Base-by-base conservation (phyloP, 2,329 filamentous ascomycete species). In the Sarocladiaceae sp. region DNA sequence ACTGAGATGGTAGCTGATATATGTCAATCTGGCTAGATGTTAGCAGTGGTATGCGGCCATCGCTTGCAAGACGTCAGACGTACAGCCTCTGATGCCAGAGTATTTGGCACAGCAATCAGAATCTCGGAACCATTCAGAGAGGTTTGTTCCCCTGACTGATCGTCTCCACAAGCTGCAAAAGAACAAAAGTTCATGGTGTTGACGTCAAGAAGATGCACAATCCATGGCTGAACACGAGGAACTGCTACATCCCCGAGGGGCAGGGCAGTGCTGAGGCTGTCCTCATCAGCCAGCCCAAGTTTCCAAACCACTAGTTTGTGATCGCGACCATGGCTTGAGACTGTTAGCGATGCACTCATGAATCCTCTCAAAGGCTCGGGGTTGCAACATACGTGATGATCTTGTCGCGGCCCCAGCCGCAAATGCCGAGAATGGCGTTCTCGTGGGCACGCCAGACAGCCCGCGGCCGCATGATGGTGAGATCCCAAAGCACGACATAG, bases 131-230 rank as follows among this genome's bases (percentile, higher is more conserved):
- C 56, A 6, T 67, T 60, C 7, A 55, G 54, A 39, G 22, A 17
- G 5, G 47, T 15, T n/a, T 18, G 64, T 54, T 73, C 54, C 22
- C 10, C 6, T 11, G 13, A 4, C 4, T 26, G 5, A 3, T 12
- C 44, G 33, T 33, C n/a, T 13, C 18, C 44, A 63, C 85, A 86
- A 55, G 79, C 77, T 2, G 87, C 78, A 66, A 96, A 96, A 2
- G 87, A 80, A 65, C 94, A 99, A 66, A 97, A 99, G 64, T 97
- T 99, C 72, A 97, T 81, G 1, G 93, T 90, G 63, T 97, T 97
- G 39, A 97, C 90, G 4, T 88, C 77, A 4, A 99, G 72, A 3
- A 88, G 80, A 67, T 96, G 82, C 20, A 96, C 68, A n/a, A 97
- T 73, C 90, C 90, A 96, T 26, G 94, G 94, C 60, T 85, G 78